Conservation (phyloP, 192 early-diverging fungal genomes). For the Funneliformis geosporum region DNA sequence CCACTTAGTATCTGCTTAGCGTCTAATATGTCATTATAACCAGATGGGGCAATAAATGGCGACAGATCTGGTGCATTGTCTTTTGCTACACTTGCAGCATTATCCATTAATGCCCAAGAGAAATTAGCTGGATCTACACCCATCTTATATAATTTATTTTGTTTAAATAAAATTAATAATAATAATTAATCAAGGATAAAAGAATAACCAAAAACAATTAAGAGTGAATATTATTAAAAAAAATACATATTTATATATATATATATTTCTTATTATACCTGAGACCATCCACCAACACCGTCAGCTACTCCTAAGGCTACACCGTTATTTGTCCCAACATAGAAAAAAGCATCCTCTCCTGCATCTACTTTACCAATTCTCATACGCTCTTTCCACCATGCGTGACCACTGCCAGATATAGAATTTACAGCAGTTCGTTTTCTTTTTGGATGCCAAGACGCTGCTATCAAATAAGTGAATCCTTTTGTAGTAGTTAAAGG, state of each 20-base stretch:
- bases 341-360: constrained; percentile 63
- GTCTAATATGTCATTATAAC: constrained; percentile 37
- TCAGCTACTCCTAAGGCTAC: constrained; percentile 62
- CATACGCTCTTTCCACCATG: constrained; percentile 47
- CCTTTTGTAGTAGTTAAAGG: constrained; percentile 26
- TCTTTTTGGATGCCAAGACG: constrained; percentile 28
- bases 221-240: constrained; percentile 7
- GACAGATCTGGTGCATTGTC: constrained; percentile 28
- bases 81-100: constrained; percentile 54
- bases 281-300: constrained; percentile 62
- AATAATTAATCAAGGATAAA: neutral
- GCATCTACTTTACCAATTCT: constrained; percentile 60
- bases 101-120: constrained; percentile 64
- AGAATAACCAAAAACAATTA: constrained; percentile 22
- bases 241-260: neutral
- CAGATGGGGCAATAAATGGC: constrained; percentile 9
- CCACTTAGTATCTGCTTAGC: constrained; percentile 54
- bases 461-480: constrained; percentile 31
- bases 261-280: constrained; percentile 43
- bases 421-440: constrained; percentile 13
- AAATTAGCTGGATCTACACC: constrained; percentile 54
- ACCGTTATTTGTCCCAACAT: constrained; percentile 51
- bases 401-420: constrained; percentile 3
- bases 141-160: constrained; percentile 21
- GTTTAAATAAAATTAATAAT: constrained; percentile 5